A percentile compares a stretch with the other conserved stretches of the same genome.
These are phyloP conservation scores for Epithele typhae DNA, from an alignment of 768 basidiomycete species.

Conservation along the genomic window DNA sequence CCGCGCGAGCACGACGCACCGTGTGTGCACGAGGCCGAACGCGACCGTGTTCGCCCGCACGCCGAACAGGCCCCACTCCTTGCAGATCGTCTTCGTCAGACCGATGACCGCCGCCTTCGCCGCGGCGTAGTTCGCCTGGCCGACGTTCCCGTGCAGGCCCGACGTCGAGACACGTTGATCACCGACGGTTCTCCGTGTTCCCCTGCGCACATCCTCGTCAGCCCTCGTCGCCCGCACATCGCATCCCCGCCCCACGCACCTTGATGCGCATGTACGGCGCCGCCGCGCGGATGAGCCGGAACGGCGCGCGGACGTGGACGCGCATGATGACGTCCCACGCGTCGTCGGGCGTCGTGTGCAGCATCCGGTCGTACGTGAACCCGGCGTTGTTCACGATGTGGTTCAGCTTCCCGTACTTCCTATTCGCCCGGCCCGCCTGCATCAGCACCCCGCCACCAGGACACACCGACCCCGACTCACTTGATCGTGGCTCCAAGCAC, in stretches of 20 bases:
- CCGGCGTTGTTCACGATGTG: slow-evolving; percentile 85
- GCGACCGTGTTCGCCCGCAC: slow-evolving; percentile 82
- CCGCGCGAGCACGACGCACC: slow-evolving; percentile 35
- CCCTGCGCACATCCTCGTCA: slow-evolving; percentile 27
- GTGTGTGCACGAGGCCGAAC: slow-evolving; percentile 72
- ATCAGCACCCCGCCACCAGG: neutral
- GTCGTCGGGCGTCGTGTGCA: slow-evolving; percentile 83
- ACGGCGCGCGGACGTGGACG: slow-evolving; percentile 83
- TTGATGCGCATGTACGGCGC: slow-evolving; percentile 84
- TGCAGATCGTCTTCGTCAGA: slow-evolving; percentile 80
- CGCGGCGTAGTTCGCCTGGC: slow-evolving; percentile 79
- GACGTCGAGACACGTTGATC: slow-evolving; percentile 79
- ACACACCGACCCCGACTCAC: slow-evolving; percentile 35
- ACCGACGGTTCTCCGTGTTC: slow-evolving; percentile 63
- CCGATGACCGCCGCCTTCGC: slow-evolving; percentile 78
- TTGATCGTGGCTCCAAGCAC: slow-evolving; percentile 72
- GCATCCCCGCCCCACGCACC: slow-evolving; percentile 25
- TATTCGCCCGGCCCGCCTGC: slow-evolving; percentile 24
- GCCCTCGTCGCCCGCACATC: neutral
- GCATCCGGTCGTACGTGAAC: slow-evolving; percentile 84
- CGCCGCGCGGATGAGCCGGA: slow-evolving; percentile 78
- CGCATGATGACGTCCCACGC: slow-evolving; percentile 78
- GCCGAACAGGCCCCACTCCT: slow-evolving; percentile 83
- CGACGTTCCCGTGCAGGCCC: slow-evolving; percentile 86
- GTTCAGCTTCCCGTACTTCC: slow-evolving; percentile 80